Evolutionary conservation across 202 grass and related monocot genomes (phyloP).

Genomic region (Brachypodium distachyon): DNA sequence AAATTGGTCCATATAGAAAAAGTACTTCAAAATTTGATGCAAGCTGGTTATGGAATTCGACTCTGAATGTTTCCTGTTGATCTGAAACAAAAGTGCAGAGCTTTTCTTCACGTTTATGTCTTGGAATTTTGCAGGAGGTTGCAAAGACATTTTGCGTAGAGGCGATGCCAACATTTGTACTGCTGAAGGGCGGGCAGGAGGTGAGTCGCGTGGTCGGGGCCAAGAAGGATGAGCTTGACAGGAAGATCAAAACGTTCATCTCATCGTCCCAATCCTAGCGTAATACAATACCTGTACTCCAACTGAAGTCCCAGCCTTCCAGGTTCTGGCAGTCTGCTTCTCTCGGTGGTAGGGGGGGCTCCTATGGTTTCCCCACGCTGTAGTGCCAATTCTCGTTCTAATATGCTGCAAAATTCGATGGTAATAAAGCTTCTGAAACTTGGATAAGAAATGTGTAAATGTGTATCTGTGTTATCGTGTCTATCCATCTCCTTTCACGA

Average conservation of each 20-base stretch:
- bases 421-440: constrained; percentile 27
- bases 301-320: neutral
- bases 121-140: constrained; percentile 49
- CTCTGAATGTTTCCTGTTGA: neutral
- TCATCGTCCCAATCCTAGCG: constrained; percentile 9
- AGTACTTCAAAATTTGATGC: neutral
- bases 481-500: too few relatives aligned
- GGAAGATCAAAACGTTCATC: constrained; percentile 49
- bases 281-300: neutral
- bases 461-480: neutral
- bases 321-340: neutral
- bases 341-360: neutral
- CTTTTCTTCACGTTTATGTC: neutral
- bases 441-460: neutral
- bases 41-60: neutral
- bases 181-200: constrained; percentile 46
- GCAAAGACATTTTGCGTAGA: constrained; percentile 63
- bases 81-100: neutral
- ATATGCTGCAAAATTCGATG: neutral
- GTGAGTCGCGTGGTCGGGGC: constrained; percentile 52
- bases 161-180: constrained; percentile 81
- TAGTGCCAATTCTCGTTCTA: neutral
- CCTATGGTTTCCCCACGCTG: neutral
- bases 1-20: neutral
- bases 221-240: constrained; percentile 75